phyloP scores from a whole-genome alignment of 768 basidiomycete species.

The Clitopilus passeckerianus region DNA sequence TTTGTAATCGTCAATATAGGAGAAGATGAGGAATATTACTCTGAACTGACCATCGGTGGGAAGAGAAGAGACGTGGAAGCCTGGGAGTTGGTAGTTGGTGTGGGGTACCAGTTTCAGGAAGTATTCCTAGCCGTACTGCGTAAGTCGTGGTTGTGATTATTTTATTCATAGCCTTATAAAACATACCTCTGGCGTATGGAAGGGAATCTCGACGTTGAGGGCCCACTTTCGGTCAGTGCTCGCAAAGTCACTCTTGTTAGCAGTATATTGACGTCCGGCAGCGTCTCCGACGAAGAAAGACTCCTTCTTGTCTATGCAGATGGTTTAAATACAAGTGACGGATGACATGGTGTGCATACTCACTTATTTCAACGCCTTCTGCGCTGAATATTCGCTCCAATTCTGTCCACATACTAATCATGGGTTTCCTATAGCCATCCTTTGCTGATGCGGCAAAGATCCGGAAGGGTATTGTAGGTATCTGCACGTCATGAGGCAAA shows the following conservation, averaged over 20 bases:
- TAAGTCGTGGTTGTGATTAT: not conserved
- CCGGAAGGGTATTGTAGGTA: constrained; percentile 71
- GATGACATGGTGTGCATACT: constrained; percentile 6
- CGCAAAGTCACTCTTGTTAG: constrained; percentile 57
- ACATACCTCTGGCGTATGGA: constrained; percentile 80
- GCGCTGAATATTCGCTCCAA: constrained; percentile 57
- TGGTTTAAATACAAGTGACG: constrained; percentile 10
- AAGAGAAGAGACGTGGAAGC: constrained; percentile 58
- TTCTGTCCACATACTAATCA: constrained; percentile 82
- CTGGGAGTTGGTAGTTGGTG: constrained; percentile 47
- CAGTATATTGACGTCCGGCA: constrained; percentile 60
- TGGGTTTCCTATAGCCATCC: constrained; percentile 81
- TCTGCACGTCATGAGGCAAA: constrained; percentile 28
- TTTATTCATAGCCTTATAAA: not conserved
- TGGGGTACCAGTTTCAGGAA: constrained; percentile 53
- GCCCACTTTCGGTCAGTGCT: constrained; percentile 87
- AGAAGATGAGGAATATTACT: too few species aligned
- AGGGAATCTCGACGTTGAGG: constrained; percentile 64
- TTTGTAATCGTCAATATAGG: too few species aligned
- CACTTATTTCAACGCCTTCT: constrained; percentile 63
- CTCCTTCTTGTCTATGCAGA: constrained; percentile 45
- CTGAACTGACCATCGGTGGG: constrained; percentile 21
- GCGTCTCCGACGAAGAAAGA: constrained; percentile 91
- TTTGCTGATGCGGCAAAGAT: constrained; percentile 72
- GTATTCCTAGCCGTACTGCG: constrained; percentile 52